Evolutionary conservation across 257 asterid genomes (phyloP).

Genomic region (Fraxinus cuspidata): DNA sequence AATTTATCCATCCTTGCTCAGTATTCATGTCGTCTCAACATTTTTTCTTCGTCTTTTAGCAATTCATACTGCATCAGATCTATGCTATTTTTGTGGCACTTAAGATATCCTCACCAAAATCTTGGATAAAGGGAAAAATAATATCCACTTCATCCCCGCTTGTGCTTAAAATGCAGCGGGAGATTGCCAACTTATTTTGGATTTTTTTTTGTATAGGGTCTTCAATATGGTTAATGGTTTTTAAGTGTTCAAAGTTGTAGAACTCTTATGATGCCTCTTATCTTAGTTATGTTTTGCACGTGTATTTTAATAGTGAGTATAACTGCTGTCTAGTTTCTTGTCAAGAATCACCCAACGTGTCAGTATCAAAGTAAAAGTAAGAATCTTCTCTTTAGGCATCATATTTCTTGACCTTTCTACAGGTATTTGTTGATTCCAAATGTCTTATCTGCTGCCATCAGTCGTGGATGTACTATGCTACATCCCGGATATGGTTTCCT

Average conservation of each 20-base stretch:
- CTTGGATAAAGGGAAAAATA: not conserved
- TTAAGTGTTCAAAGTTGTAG: not conserved
- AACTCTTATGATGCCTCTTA: not conserved
- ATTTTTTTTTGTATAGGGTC: not conserved
- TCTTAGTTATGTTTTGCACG: not conserved
- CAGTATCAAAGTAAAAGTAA: not conserved
- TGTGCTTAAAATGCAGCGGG: not conserved
- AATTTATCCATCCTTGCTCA: not conserved
- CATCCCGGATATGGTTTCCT: constrained; percentile 99
- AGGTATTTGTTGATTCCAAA: constrained; percentile 85
- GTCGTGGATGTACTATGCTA: constrained; percentile 92
- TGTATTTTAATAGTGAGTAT: not conserved
- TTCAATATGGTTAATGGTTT: not conserved
- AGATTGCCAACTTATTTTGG: not conserved
- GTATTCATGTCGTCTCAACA: not conserved
- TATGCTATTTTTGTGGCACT: not conserved
- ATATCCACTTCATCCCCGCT: not conserved
- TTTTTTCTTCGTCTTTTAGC: not conserved
- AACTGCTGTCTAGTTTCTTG: not conserved
- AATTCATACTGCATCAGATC: not conserved
- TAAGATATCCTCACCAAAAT: not conserved
- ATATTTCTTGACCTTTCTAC: constrained; percentile 23
- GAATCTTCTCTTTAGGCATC: not conserved
- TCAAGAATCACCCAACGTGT: not conserved
- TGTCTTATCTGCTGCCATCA: constrained; percentile 91